Evolutionary conservation across 1,284 basidiomycete genomes (phyloP).

Genomic region (Ustilago hordei): DNA sequence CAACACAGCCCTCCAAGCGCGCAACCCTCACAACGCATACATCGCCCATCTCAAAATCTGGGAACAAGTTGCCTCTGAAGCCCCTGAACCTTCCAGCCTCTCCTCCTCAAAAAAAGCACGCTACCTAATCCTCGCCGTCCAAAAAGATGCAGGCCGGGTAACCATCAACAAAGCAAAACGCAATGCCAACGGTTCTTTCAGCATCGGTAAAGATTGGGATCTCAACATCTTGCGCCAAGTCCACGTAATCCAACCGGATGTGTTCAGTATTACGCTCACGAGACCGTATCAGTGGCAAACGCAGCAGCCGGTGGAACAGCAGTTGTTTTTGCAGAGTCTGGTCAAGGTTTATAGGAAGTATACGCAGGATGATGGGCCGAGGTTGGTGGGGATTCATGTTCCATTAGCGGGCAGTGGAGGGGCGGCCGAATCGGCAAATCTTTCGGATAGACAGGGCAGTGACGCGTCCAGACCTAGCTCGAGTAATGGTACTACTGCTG

Average conservation of each 20-base stretch:
- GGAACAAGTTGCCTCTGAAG: constrained; percentile 51
- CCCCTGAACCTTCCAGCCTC: constrained; percentile 13
- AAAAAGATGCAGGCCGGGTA: constrained; percentile 57
- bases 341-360: constrained; percentile 63
- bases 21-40: constrained; percentile 61
- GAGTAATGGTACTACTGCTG: constrained; percentile 18
- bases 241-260: constrained; percentile 75
- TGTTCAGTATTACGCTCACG: constrained; percentile 62
- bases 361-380: constrained; percentile 52
- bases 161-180: constrained; percentile 86
- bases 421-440: constrained; percentile 29
- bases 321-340: constrained; percentile 57
- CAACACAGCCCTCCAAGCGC: constrained; percentile 59
- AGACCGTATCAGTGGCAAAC: constrained; percentile 65
- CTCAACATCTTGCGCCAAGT: constrained; percentile 83
- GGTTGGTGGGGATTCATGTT: constrained; percentile 48
- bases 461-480: constrained; percentile 26
- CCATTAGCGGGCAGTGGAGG: constrained; percentile 18
- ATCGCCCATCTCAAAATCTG: constrained; percentile 68
- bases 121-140: constrained; percentile 64
- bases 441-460: constrained; percentile 29
- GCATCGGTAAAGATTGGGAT: constrained; percentile 97
- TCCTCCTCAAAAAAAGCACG: constrained; percentile 56
- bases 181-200: constrained; percentile 94
- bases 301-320: constrained; percentile 60